Conservation (phyloP, 1,284 basidiomycete genomes). For the Trichosporon coremiiforme region DNA sequence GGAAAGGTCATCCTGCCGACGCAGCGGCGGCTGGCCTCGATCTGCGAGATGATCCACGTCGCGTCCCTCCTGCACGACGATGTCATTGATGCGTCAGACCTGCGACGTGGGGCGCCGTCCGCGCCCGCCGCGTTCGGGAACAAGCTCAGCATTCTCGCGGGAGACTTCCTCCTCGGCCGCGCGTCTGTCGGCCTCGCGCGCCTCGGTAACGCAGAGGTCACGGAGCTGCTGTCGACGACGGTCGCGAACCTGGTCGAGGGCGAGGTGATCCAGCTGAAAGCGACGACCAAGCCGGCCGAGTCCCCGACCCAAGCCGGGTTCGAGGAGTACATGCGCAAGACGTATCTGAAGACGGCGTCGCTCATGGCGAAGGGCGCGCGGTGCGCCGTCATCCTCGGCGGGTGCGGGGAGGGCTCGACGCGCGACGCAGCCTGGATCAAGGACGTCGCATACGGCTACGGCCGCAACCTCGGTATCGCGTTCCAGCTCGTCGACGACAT, state of each 20-base stretch:
- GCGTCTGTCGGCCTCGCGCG: constrained; percentile 85
- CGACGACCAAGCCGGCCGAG: constrained; percentile 46
- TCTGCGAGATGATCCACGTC: constrained; percentile 98
- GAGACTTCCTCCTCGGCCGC: constrained; percentile 92
- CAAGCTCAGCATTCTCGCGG: constrained; percentile 90
- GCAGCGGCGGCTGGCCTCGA: constrained; percentile 89
- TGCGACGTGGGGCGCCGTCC: constrained; percentile 78
- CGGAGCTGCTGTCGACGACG: constrained; percentile 88
- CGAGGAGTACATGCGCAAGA: constrained; percentile 87
- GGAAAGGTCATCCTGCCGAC: constrained; percentile 67
- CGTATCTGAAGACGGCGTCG: constrained; percentile 94
- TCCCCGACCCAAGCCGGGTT: constrained; percentile 61
- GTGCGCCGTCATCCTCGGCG: constrained; percentile 85
- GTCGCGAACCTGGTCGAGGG: constrained; percentile 96
- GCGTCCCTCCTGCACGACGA: constrained; percentile 95
- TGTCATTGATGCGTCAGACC: constrained; percentile 82
- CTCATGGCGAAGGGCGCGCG: constrained; percentile 92
- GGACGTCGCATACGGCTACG: constrained; percentile 91
- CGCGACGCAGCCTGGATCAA: constrained; percentile 72
- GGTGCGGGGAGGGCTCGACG: constrained; percentile 60
- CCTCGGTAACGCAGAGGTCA: constrained; percentile 83
- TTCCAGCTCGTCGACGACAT: constrained; percentile 97
- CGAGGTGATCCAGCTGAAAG: constrained; percentile 84
- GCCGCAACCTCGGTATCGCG: constrained; percentile 85
- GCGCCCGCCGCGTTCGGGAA: constrained; percentile 91